These are phyloP conservation scores for Ciborinia camelliae DNA, from an alignment of 2,329 filamentous ascomycete species.

Conservation along the genomic window DNA sequence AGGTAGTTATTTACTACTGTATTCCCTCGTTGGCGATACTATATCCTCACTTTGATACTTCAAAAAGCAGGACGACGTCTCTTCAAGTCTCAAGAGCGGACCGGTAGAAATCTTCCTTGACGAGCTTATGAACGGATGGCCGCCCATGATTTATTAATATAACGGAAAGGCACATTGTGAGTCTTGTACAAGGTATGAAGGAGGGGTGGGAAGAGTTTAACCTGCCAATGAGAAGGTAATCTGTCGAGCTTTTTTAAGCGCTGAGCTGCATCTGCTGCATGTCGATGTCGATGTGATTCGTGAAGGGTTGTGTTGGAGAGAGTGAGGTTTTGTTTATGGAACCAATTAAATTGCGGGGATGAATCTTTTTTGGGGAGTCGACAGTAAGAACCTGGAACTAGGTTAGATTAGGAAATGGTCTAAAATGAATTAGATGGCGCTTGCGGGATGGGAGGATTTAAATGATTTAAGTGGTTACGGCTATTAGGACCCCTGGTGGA, in stretches of 20 bases:
- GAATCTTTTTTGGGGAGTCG: background rate
- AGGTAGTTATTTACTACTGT: too few relatives aligned
- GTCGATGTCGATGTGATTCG: constrained; percentile 4
- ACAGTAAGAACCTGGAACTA: background rate
- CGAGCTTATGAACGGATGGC: constrained; percentile 1
- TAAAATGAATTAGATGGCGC: background rate
- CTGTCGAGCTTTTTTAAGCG: constrained; percentile 1
- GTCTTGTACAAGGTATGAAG: background rate
- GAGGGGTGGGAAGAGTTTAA: background rate
- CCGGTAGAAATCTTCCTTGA: background rate
- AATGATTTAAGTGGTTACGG: constrained; percentile 5
- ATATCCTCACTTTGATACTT: background rate
- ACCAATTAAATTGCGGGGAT: constrained; percentile 11
- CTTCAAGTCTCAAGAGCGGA: background rate
- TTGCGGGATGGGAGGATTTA: background rate
- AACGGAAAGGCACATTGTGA: constrained; percentile 7
- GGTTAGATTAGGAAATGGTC: background rate
- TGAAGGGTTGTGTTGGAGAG: too few relatives aligned
- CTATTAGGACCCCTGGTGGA: background rate
- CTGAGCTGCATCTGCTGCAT: constrained; percentile 8
- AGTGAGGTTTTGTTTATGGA: background rate
- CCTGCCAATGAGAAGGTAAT: constrained; percentile 1
- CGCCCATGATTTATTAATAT: constrained; percentile 18
- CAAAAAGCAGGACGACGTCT: background rate
- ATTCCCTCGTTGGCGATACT: background rate